These are phyloP conservation scores for Coniosporium tulheliwenetii DNA, from an alignment of 2,329 filamentous ascomycete species.

Conservation along the genomic window DNA sequence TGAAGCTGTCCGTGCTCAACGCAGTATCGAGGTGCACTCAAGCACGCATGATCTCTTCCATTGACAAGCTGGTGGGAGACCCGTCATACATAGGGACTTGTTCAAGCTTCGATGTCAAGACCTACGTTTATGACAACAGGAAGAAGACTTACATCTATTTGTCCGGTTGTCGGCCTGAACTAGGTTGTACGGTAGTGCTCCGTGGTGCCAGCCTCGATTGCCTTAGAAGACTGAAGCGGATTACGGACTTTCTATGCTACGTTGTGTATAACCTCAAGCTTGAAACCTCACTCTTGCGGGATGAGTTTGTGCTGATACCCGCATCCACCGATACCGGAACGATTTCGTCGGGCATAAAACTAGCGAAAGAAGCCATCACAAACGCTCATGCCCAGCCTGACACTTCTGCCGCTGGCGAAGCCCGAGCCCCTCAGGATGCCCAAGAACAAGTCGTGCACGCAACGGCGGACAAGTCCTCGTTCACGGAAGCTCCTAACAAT, in stretches of 20 bases:
- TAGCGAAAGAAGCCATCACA: constrained; percentile 3
- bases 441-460: too few relatives aligned
- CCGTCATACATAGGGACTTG: constrained; percentile 64
- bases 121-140: constrained; percentile 68
- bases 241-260: constrained; percentile 98
- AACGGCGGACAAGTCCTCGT: too few relatives aligned
- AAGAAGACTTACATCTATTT: constrained; percentile 96
- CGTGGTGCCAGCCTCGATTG: constrained; percentile 60
- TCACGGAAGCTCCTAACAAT: not conserved
- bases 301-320: constrained; percentile 79
- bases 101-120: constrained; percentile 85
- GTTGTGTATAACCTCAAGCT: constrained; percentile 96
- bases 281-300: constrained; percentile 84
- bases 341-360: constrained; percentile 18
- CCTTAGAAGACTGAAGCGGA: constrained; percentile 69
- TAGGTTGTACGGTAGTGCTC: constrained; percentile 89
- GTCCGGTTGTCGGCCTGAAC: constrained; percentile 73
- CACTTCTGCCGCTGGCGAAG: constrained; percentile 7
- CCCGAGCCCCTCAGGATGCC: not conserved
- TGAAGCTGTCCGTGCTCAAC: constrained; percentile 89
- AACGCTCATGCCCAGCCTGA: not conserved
- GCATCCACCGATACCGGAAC: constrained; percentile 36
- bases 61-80: constrained; percentile 77
- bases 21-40: constrained; percentile 87
- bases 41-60: constrained; percentile 81